These are phyloP conservation scores for Monosporozyma servazzii DNA, from an alignment of 805 yeast genomes.

Conservation along the genomic window DNA sequence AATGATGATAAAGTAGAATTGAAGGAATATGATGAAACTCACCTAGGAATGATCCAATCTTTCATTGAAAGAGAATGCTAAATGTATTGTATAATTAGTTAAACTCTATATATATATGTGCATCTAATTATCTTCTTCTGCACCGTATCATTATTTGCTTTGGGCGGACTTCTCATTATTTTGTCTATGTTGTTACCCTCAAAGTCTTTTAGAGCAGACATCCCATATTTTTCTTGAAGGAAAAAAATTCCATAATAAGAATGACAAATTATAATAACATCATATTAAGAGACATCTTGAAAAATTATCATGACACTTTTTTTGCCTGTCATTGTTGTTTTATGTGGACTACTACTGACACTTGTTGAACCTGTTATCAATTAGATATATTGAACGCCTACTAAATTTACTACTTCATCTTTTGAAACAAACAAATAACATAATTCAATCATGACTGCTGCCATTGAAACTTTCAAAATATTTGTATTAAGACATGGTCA, in stretches of 20 bases:
- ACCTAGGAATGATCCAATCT: conserved; percentile 70
- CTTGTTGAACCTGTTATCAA: background rate
- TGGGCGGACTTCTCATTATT: background rate
- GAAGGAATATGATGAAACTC: conserved; percentile 66
- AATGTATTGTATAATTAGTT: background rate
- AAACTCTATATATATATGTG: background rate
- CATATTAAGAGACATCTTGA: background rate
- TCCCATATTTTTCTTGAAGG: background rate
- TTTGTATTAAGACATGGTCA: conserved; percentile 70
- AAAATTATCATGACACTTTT: background rate
- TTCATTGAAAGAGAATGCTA: conserved; percentile 50
- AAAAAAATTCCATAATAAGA: background rate
- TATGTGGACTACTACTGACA: background rate
- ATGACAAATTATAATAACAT: background rate
- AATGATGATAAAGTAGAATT: conserved; percentile 32
- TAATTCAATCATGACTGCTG: conserved; percentile 1
- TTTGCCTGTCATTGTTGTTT: background rate
- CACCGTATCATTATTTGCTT: background rate
- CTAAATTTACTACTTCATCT: background rate
- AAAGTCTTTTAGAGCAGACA: background rate
- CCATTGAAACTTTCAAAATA: conserved; percentile 18
- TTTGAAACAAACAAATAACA: background rate
- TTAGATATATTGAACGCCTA: background rate
- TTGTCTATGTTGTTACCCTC: background rate
- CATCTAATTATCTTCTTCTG: background rate